Base-by-base conservation (phyloP, 2,329 filamentous ascomycete species). In the Trichothecium roseum region DNA sequence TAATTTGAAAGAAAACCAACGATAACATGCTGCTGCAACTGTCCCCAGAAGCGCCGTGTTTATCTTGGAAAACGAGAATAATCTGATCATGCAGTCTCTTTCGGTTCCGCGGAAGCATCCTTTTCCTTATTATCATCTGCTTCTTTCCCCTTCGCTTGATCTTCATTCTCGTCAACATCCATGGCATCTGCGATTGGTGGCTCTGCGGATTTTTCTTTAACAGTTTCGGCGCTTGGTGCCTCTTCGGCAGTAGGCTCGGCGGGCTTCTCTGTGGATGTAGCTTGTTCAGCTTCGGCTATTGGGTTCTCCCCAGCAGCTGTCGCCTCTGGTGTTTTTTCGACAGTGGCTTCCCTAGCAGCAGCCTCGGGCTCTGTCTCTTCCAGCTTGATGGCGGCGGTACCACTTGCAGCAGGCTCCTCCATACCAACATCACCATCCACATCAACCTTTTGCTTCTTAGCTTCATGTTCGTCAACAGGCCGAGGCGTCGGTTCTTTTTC, bases 391-490 rank as follows among this genome's bases (percentile, higher is more conserved):
- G 49, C 44, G n/a, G 56, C 45, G 16, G 50, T 48, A 28, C 51
- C 48, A 10, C 54, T 45, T 8, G 44, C 44, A 2, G 54, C 50
- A 3, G 59, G 42, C 30, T 63, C 65, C 3, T 53, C 56, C 68
- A 73, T 73, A 8, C 68, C 65, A 6, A 72, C 56, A 45, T 73
- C 67, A 10, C 68, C 68, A 38, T 72, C 68, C 3, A 50, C 52
- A 20, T 73, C 68, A 4, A 62, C 50, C 24, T 57, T 58, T 4
- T 47, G 37, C 14, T 52, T 52, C 27, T 55, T 42, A 26, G 34
- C 18, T 10, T 43, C 43, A 27, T 52, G 41, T 18, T 41, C 46
- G 35, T 29, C 37, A n/a, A 42, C 38, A 9, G 26, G 16, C 9
- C 16, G 18, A 5, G 27, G 15, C 18, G 29, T 33, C 4, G 39